phyloP scores from a whole-genome alignment of 1,284 basidiomycete species.

The Vanrija humicola region DNA sequence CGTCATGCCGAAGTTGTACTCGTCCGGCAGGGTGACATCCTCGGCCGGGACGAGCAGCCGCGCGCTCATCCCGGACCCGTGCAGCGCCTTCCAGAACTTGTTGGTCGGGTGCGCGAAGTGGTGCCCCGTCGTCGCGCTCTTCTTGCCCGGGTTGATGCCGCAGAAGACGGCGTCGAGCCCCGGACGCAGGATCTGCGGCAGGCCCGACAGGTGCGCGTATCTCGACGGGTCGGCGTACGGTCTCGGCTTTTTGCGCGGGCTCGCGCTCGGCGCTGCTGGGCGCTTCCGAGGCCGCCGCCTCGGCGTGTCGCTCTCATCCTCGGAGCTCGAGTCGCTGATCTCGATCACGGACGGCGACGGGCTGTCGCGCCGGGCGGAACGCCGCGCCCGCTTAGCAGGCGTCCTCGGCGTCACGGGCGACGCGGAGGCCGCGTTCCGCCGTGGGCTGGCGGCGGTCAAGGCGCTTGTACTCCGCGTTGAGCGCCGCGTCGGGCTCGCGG shows the following conservation, averaged over 20 bases:
- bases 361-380: neutral
- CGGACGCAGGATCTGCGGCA: neutral
- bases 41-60: slow-evolving; percentile 42
- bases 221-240: slow-evolving; percentile 22
- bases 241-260: slow-evolving; percentile 14
- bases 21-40: slow-evolving; percentile 30
- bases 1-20: slow-evolving; percentile 58
- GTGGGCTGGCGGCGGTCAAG: neutral
- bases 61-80: slow-evolving; percentile 54
- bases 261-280: neutral
- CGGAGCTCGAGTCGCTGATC: neutral
- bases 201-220: slow-evolving; percentile 25
- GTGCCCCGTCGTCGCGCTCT: slow-evolving; percentile 61
- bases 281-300: no score
- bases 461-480: no score
- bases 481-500: no score
- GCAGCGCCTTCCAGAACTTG: slow-evolving; percentile 45
- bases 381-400: neutral
- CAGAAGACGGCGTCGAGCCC: slow-evolving; percentile 2
- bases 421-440: no score
- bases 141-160: slow-evolving; percentile 59
- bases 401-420: neutral
- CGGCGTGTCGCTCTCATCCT: neutral
- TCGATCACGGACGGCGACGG: neutral
- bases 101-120: slow-evolving; percentile 70